Evolutionary conservation across 495 filamentous ascomycete species (phyloP), one percentile per base, ranked within the genome.

Genomic region (Neurospora discreta): DNA sequence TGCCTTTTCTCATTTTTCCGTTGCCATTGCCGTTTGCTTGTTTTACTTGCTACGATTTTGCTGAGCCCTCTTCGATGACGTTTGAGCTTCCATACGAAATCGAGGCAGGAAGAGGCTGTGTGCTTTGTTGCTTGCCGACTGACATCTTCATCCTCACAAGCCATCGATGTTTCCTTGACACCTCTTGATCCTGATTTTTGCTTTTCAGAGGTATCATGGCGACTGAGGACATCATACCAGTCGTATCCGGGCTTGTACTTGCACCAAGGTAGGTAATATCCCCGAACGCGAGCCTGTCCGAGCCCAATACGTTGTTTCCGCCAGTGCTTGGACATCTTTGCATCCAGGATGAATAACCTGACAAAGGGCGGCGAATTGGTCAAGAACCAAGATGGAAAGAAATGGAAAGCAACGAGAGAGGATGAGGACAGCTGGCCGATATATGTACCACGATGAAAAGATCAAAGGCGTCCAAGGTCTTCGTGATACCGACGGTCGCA

Each of bases 1-100:
- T 39, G 40, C 16, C 68, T 33, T 67, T 69, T 73, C 58, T 68
- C 26, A 73, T 69, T 68, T 43, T 72, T 7, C 52, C 52, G 52
- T 33, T 33, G 52, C 52, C 15, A 26, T 65, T 65, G 52, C 52
- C 52, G 52, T 65, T 65, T 65, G 26, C 42, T 46, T 15, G n/a
- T 39, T 69, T 44, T 20, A 18, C 43, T 71, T 44, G 44, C 23
- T 58, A 44, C 39, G 58, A 33, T n/a, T n/a, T 36, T 33, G 26
- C 69, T 23, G 33, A 33, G 16, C 26, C 11, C 46, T 58, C 46
- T 58, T 23, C 26, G 41, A 71, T 60, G 26, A 1, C 26, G 26
- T 65, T 65, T 65, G 52, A 60, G 33, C 52, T 33, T 65, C 26
- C 0, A 18, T 65, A 65, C 23, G 52, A 65, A 36, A 65, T 7